Percentiles rank a stretch among this genome's conserved stretches.
Conservation (phyloP, 2,329 filamentous ascomycete genomes). For the Colletotrichum sp. region DNA sequence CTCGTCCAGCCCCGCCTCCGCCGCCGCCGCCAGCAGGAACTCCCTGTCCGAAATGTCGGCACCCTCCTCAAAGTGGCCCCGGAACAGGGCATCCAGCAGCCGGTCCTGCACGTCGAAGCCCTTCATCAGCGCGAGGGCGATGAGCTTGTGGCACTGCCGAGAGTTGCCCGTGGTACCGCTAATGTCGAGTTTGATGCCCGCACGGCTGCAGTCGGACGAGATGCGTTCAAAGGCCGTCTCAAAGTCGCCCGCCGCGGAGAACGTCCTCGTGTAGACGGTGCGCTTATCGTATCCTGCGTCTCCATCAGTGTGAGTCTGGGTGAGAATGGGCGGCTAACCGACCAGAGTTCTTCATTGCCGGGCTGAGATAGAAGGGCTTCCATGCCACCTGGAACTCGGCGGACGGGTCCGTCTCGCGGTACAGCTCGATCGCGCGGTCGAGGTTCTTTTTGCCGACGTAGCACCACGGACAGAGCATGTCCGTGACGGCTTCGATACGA, state of each 20-base stretch:
- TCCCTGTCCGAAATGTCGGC: constrained; percentile 44
- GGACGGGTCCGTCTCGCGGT: constrained; percentile 43
- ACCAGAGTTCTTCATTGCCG: constrained; percentile 34
- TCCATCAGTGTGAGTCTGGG: rapidly evolving
- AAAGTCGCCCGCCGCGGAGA: constrained; percentile 21
- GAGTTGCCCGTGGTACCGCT: constrained; percentile 48
- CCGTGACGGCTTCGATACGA: constrained; percentile 52
- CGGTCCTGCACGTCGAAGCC: constrained; percentile 38
- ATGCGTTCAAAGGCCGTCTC: constrained; percentile 35
- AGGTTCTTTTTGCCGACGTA: constrained; percentile 54
- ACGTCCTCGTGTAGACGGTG: constrained; percentile 34
- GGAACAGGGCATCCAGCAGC: constrained; percentile 47
- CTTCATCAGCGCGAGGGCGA: constrained; percentile 42
- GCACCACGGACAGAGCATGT: constrained; percentile 58
- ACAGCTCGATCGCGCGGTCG: constrained; percentile 47
- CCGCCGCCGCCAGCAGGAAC: constrained; percentile 42
- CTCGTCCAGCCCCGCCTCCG: constrained; percentile 33
- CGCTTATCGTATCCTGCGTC: constrained; percentile 38
- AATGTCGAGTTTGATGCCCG: constrained; percentile 43
- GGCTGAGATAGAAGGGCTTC: constrained; percentile 52
- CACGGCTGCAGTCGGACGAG: constrained; percentile 32
- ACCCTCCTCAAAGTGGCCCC: constrained; percentile 45
- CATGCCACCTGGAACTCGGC: constrained; percentile 52
- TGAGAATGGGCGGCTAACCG: background rate
- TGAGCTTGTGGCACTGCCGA: constrained; percentile 51